A percentile compares a stretch with the other conserved stretches of the same genome.
These are phyloP conservation scores for Penicillium waksmanii DNA, from an alignment of 495 filamentous ascomycete genomes.

Conservation along the genomic window DNA sequence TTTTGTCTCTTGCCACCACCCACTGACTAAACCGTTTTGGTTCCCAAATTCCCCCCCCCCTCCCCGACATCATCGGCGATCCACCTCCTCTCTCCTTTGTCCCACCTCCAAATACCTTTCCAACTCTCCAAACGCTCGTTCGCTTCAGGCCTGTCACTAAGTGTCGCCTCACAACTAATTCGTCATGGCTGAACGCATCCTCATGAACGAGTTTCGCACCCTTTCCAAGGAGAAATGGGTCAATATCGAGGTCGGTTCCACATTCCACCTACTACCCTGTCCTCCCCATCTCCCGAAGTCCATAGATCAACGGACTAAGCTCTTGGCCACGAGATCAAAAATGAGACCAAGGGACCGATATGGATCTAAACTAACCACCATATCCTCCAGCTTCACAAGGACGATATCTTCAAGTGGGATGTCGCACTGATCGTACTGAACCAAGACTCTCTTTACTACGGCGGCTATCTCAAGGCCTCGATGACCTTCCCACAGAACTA, in stretches of 20 bases:
- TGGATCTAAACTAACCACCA: neutral
- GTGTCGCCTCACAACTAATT: neutral
- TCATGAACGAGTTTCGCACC: constrained; percentile 87
- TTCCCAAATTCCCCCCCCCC: constrained; percentile 10
- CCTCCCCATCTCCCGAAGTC: neutral
- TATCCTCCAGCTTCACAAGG: constrained; percentile 61
- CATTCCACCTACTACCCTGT: neutral
- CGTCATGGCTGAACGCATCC: constrained; percentile 72
- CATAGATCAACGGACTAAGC: neutral
- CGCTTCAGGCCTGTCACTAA: neutral
- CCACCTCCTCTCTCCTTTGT: constrained; percentile 7
- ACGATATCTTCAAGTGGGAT: constrained; percentile 82
- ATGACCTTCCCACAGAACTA: constrained; percentile 91
- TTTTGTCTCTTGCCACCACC: constrained; percentile 4
- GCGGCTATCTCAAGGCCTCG: constrained; percentile 86
- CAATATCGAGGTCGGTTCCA: constrained; percentile 70
- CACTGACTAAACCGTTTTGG: constrained; percentile 8
- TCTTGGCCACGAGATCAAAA: neutral
- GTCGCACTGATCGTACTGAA: constrained; percentile 91
- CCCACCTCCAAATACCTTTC: neutral
- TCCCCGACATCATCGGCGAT: constrained; percentile 18
- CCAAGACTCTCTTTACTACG: constrained; percentile 85
- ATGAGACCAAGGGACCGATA: neutral
- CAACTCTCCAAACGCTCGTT: neutral
- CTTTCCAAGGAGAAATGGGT: constrained; percentile 91